These are phyloP conservation scores for Alternaria novae-zelandiae DNA, from an alignment of 2,329 filamentous ascomycete genomes.

Conservation along the genomic window DNA sequence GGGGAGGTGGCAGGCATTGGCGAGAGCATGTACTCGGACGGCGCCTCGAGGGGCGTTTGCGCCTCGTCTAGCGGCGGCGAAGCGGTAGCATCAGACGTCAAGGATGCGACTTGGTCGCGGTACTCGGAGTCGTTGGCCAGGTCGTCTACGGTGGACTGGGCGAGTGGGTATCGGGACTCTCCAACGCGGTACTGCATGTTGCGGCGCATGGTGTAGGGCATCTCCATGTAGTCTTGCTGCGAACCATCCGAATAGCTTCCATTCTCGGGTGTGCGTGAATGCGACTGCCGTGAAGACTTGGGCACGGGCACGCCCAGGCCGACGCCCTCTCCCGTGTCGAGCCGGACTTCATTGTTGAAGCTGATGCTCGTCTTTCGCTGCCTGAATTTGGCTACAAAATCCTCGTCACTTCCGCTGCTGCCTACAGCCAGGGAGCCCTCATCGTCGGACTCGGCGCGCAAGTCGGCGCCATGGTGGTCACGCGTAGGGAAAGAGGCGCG, in stretches of 20 bases:
- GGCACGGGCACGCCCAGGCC: conserved; percentile 48
- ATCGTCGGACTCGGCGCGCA: conserved; percentile 23
- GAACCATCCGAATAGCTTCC: conserved; percentile 40
- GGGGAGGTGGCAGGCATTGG: conserved; percentile 45
- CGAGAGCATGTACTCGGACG: conserved; percentile 44
- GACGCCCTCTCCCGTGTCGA: conserved; percentile 49
- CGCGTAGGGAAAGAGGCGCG: conserved; percentile 26
- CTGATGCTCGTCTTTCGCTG: conserved; percentile 49
- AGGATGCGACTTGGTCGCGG: conserved; percentile 48
- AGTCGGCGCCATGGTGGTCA: conserved; percentile 23
- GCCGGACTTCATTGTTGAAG: conserved; percentile 49
- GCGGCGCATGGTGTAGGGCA: conserved; percentile 32
- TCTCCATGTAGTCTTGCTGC: conserved; percentile 41
- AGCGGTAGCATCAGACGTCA: conserved; percentile 52
- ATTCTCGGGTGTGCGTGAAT: conserved; percentile 25
- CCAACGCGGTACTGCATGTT: conserved; percentile 30
- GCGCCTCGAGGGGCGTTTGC: conserved; percentile 45
- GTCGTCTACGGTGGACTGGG: conserved; percentile 44
- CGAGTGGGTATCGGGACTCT: conserved; percentile 43
- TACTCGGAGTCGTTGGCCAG: conserved; percentile 35
- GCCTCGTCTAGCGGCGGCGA: conserved; percentile 49
- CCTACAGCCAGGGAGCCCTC: conserved; percentile 26
- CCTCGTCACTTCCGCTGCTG: conserved; percentile 34
- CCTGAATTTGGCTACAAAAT: conserved; percentile 37
- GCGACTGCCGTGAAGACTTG: conserved; percentile 33